Evolutionary conservation across 164 flowering plant genomes (phyloP).

Genomic region (Aristolochia californica): DNA sequence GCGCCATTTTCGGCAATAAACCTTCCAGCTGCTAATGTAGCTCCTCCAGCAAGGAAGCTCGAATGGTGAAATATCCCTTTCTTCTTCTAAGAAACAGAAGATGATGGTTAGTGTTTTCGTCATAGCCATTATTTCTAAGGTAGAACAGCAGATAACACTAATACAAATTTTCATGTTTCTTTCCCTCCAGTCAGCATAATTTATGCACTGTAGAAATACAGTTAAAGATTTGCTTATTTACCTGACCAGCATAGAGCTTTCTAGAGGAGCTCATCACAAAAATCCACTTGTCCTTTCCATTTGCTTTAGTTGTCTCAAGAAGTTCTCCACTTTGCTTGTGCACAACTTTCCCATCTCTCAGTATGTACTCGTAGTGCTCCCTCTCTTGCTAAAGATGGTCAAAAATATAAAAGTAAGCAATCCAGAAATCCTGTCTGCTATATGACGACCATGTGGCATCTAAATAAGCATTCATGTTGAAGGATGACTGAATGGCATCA

Average conservation of each 20-base stretch:
- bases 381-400: constrained; percentile 69
- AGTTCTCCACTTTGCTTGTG: constrained; percentile 41
- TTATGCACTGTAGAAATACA: neutral
- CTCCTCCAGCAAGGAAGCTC: constrained; percentile 90
- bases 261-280: constrained; percentile 86
- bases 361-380: constrained; percentile 54
- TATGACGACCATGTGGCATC: neutral
- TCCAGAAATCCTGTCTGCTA: constrained; percentile 9
- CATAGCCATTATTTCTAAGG: too few species aligned
- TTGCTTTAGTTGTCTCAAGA: constrained; percentile 44
- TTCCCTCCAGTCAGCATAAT: neutral
- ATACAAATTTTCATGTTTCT: neutral
- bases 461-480: neutral
- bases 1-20: constrained; percentile 49
- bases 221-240: constrained; percentile 11
- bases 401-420: constrained; percentile 1
- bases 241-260: constrained; percentile 73
- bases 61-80: constrained; percentile 90
- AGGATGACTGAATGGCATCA: neutral
- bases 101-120: neutral
- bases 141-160: neutral
- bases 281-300: constrained; percentile 51
- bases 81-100: constrained; percentile 44
- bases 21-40: constrained; percentile 84
- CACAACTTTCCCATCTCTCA: constrained; percentile 46